Evolutionary conservation across 208 protist species (phyloP).

Genomic region (Vickermania ingenoplastis): DNA sequence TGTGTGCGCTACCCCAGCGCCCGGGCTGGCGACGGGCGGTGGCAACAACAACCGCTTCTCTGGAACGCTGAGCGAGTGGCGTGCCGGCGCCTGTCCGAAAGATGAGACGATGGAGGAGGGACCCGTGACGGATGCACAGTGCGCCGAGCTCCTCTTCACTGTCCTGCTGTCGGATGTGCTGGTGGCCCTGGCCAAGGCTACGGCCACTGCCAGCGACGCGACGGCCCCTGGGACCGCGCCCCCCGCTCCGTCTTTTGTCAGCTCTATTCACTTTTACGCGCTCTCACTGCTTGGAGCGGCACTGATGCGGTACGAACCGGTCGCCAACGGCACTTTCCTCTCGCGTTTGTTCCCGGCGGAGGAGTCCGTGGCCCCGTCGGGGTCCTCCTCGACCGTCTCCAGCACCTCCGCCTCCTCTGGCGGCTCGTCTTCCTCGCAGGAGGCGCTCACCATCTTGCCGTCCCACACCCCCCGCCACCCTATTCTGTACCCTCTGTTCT

Average conservation of each 20-base stretch:
- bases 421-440: neutral
- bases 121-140: neutral
- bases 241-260: neutral
- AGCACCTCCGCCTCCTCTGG: neutral
- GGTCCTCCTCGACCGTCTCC: neutral
- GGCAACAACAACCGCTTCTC: neutral
- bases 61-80: neutral
- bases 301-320: neutral
- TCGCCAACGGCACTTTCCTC: neutral
- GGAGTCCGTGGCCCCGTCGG: too few relatives aligned
- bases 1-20: neutral
- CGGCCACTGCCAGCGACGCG: neutral
- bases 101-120: neutral
- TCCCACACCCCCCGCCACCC: slow-evolving; percentile 22
- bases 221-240: neutral
- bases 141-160: neutral
- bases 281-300: neutral
- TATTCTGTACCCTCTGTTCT: slow-evolving; percentile 60
- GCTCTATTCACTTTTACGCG: neutral
- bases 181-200: neutral
- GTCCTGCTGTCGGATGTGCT: neutral
- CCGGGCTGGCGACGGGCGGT: neutral
- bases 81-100: neutral
- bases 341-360: neutral
- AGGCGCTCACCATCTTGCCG: neutral